A percentile compares a stretch with the other conserved stretches of the same genome.
Conservation (phyloP, 345 rosid genomes). For the Iberis pinnata region DNA sequence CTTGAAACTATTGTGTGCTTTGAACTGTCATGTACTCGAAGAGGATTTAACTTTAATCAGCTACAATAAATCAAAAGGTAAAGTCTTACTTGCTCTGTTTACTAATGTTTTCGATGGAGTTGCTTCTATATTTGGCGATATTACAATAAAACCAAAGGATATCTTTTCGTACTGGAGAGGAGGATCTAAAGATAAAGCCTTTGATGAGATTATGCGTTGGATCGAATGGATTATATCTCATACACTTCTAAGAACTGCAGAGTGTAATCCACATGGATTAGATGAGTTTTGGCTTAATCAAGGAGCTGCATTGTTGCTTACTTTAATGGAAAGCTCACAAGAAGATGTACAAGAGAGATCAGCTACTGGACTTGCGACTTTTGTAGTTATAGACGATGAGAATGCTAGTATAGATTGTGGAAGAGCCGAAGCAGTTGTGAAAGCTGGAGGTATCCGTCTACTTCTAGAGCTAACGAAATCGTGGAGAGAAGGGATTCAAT, state of each 20-base stretch:
- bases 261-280: conserved; percentile 51
- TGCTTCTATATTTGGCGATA: conserved; percentile 45
- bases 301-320: conserved; percentile 61
- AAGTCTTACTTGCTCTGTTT: conserved; percentile 44
- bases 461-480: conserved; percentile 66
- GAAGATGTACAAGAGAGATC: conserved; percentile 86
- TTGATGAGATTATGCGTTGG: conserved; percentile 58
- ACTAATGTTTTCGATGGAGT: conserved; percentile 44
- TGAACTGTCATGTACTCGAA: conserved; percentile 54
- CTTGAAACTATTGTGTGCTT: conserved; percentile 67
- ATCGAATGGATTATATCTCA: conserved; percentile 66
- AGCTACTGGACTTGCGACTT: conserved; percentile 66
- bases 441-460: conserved; percentile 61
- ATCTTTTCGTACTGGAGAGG: conserved; percentile 51
- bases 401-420: conserved; percentile 65
- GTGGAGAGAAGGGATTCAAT: conserved; percentile 64
- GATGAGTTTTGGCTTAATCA: conserved; percentile 67
- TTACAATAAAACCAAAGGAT: conserved; percentile 37
- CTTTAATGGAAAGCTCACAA: conserved; percentile 68
- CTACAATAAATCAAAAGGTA: conserved; percentile 43
- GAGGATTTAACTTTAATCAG: conserved; percentile 37
- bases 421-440: conserved; percentile 79
- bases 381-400: conserved; percentile 65
- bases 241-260: conserved; percentile 56
- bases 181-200: conserved; percentile 33